These are phyloP conservation scores for Phytophthora pistaciae DNA, from an alignment of 352 stramenopile genomes.

Conservation along the genomic window DNA sequence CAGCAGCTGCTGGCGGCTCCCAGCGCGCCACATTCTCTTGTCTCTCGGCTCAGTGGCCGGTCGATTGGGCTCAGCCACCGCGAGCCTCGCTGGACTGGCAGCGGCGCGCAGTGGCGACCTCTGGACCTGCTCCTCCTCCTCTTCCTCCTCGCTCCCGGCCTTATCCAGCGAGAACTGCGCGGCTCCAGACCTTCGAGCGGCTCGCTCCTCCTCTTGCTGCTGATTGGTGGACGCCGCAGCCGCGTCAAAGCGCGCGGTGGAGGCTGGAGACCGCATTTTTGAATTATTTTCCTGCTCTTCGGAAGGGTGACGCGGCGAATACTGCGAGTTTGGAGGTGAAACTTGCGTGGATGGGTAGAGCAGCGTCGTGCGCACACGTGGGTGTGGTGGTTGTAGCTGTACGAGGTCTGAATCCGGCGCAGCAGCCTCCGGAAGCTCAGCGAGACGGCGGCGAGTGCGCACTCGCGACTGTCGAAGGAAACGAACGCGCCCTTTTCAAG, in stretches of 20 bases:
- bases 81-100: too few species aligned
- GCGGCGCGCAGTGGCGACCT: not conserved
- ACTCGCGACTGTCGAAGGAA: conserved; percentile 26
- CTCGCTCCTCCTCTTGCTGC: conserved; percentile 16
- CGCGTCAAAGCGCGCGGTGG: not conserved
- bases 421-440: not conserved
- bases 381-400: not conserved
- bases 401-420: not conserved
- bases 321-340: not conserved
- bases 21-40: conserved; percentile 13
- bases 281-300: not conserved
- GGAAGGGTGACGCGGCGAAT: conserved; percentile 6
- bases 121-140: conserved; percentile 4
- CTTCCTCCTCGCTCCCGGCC: conserved; percentile 25
- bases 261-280: conserved; percentile 28
- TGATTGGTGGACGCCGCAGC: conserved; percentile 16
- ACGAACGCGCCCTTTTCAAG: conserved; percentile 36
- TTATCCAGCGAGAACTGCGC: conserved; percentile 4
- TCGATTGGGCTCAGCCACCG: not conserved
- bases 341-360: conserved; percentile 1
- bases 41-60: not conserved
- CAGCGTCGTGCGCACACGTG: not conserved
- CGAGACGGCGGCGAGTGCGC: not conserved
- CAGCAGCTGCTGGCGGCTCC: conserved; percentile 20
- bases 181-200: not conserved